Evolutionary conservation across 2,329 filamentous ascomycete species (phyloP).

Genomic region (Dactylellina sp.): DNA sequence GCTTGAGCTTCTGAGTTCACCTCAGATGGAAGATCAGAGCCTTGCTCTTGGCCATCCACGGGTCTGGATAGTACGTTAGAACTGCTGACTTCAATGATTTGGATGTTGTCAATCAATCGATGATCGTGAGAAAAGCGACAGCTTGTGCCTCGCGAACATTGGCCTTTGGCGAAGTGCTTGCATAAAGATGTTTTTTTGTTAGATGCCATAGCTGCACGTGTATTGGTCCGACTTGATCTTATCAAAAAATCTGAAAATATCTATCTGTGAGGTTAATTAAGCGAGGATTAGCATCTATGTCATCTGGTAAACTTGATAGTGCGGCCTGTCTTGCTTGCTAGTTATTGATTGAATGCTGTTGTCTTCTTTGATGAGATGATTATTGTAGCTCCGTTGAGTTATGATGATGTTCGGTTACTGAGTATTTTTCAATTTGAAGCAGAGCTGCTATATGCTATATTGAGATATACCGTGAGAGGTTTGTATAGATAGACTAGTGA

Average conservation of each 20-base stretch:
- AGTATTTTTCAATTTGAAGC: no score
- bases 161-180: slow-evolving; percentile 33
- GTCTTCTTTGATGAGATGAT: no score
- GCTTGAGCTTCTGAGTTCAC: slow-evolving; percentile 12
- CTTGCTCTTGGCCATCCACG: neutral
- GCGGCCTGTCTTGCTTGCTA: no score
- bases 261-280: no score
- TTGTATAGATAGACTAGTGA: no score
- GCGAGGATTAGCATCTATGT: no score
- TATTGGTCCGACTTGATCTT: neutral
- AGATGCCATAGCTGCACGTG: neutral
- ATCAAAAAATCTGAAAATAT: neutral
- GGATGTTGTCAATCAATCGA: neutral
- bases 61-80: neutral
- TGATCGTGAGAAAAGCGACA: slow-evolving; percentile 37
- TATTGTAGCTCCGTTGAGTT: no score
- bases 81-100: slow-evolving; percentile 13
- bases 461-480: no score
- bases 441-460: no score
- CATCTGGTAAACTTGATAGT: no score
- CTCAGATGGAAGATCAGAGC: neutral
- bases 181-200: neutral
- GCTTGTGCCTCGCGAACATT: slow-evolving; percentile 1
- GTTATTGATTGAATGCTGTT: no score
- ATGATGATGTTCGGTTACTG: no score